Percentiles rank a stretch among this genome's conserved stretches.
These are phyloP conservation scores for Aphanomyces astaci DNA, from an alignment of 352 stramenopile genomes.

Conservation along the genomic window DNA sequence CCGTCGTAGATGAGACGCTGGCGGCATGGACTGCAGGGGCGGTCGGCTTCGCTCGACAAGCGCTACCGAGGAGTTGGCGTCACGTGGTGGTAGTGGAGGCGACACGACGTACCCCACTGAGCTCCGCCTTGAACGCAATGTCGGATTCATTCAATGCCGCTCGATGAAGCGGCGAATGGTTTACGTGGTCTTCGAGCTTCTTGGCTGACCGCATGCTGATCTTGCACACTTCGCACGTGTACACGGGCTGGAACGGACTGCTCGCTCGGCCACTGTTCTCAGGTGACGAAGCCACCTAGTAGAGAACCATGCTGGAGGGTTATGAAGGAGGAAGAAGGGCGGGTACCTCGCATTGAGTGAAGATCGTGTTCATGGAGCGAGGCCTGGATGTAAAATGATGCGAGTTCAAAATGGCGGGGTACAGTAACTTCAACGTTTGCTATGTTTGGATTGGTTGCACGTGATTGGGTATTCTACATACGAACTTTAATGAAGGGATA, in stretches of 20 bases:
- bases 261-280: neutral
- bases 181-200: conserved; percentile 82
- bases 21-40: conserved; percentile 25
- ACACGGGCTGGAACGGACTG: conserved; percentile 10
- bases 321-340: neutral
- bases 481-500: neutral
- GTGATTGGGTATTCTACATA: neutral
- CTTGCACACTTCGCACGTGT: conserved; percentile 65
- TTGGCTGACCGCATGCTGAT: conserved; percentile 81
- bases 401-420: neutral
- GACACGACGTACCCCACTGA: conserved; percentile 25
- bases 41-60: conserved; percentile 8
- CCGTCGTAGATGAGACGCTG: conserved; percentile 71
- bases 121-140: conserved; percentile 11
- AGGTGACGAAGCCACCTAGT: neutral
- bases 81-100: too few species aligned
- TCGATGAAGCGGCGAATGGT: conserved; percentile 82
- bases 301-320: neutral
- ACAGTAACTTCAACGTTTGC: neutral
- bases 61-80: neutral
- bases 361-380: conserved; percentile 18
- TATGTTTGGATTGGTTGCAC: neutral
- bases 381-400: neutral
- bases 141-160: conserved; percentile 44
- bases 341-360: conserved; percentile 22